These are phyloP conservation scores for Suillus subluteus DNA, from an alignment of 768 basidiomycete species.

Conservation along the genomic window DNA sequence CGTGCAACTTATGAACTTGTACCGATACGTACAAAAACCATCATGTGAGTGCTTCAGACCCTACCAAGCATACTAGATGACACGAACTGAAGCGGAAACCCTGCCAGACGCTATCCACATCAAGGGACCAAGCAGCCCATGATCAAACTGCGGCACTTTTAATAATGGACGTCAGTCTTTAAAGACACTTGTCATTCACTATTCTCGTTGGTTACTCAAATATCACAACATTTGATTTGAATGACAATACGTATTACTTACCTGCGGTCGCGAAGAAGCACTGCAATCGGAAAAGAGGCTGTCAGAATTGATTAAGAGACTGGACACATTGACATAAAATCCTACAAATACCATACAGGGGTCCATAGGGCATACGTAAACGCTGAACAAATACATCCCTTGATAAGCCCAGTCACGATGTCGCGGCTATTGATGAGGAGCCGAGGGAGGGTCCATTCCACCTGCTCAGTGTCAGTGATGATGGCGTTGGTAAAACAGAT, in stretches of 20 bases:
- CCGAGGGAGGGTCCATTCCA: not conserved
- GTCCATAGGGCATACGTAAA: not conserved
- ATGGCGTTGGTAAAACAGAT: not conserved
- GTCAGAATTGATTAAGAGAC: not conserved
- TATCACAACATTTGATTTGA: not conserved
- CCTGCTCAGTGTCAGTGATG: not conserved
- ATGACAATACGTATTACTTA: not conserved
- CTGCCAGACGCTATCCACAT: not conserved
- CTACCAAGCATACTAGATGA: not conserved
- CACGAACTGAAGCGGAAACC: not conserved
- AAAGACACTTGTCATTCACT: not conserved
- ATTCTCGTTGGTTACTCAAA: not conserved
- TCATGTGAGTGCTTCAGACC: not conserved
- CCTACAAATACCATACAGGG: not conserved
- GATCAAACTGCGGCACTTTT: not conserved
- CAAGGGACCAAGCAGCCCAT: not conserved
- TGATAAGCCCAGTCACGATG: too few species aligned
- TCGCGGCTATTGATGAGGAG: not conserved
- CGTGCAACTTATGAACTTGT: not conserved
- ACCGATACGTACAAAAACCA: not conserved
- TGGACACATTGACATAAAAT: not conserved
- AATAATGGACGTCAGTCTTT: not conserved
- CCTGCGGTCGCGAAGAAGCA: not conserved
- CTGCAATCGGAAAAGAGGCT: not conserved
- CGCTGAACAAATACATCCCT: not conserved